phyloP scores from a whole-genome alignment of 208 protist species.

The Vickermania ingenoplastis region DNA sequence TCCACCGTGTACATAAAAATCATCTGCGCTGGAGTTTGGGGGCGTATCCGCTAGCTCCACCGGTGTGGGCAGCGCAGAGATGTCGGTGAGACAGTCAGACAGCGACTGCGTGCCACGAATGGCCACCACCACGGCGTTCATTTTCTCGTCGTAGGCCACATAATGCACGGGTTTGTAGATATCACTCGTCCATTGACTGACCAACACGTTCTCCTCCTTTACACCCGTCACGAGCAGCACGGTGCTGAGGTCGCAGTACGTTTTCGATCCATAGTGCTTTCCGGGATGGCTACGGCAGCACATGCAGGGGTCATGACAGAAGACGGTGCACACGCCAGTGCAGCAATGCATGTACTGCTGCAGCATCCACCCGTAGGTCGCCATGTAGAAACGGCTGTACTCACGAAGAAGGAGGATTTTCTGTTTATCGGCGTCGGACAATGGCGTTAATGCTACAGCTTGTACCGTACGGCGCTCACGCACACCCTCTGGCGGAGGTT shows the following conservation, averaged over 20 bases:
- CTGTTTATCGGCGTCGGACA: constrained; percentile 20
- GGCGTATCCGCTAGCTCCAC: constrained; percentile 23
- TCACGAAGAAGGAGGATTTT: constrained; percentile 18
- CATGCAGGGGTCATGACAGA: constrained; percentile 59
- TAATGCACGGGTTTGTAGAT: constrained; percentile 74
- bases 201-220: constrained; percentile 50
- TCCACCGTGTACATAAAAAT: constrained; percentile 77
- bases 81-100: constrained; percentile 74
- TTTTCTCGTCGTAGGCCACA: constrained; percentile 46
- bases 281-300: constrained; percentile 36
- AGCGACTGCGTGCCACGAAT: constrained; percentile 86
- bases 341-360: constrained; percentile 59
- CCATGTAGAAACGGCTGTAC: constrained; percentile 73
- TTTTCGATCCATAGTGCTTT: constrained; percentile 32
- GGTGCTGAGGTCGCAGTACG: constrained; percentile 58
- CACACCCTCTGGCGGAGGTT: constrained; percentile 11
- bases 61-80: constrained; percentile 34
- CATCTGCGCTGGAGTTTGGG: constrained; percentile 9
- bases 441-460: constrained; percentile 21
- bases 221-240: constrained; percentile 40
- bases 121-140: constrained; percentile 53
- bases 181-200: constrained; percentile 60
- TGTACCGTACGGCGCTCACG: constrained; percentile 38
- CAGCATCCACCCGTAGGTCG: constrained; percentile 66
- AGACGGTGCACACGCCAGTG: constrained; percentile 41